Evolutionary conservation across 805 yeast genomes (phyloP).

Genomic region (Wickerhamomyces bisporus): DNA sequence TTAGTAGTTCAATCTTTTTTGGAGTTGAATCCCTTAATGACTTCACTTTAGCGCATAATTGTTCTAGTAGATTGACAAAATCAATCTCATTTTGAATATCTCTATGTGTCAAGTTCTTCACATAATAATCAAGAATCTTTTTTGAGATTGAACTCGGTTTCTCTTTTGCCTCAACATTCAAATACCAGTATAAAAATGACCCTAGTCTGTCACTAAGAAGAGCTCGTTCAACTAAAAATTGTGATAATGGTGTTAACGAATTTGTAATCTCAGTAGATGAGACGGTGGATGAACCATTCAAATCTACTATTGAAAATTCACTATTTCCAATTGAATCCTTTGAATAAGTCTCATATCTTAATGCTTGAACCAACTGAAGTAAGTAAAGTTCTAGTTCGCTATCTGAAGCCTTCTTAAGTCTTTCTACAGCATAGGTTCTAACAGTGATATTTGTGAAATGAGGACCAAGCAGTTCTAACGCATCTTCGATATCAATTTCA

Average conservation of each 20-base stretch:
- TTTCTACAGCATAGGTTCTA: constrained; percentile 81
- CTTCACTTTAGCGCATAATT: constrained; percentile 60
- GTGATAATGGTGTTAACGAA: constrained; percentile 57
- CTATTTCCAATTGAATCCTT: constrained; percentile 14
- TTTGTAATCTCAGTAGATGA: constrained; percentile 17
- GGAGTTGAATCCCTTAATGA: constrained; percentile 69
- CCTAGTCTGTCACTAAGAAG: constrained; percentile 63
- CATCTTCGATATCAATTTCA: constrained; percentile 77
- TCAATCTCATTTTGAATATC: constrained; percentile 55
- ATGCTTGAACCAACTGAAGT: constrained; percentile 86
- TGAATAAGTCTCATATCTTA: constrained; percentile 59
- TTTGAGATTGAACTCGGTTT: constrained; percentile 39
- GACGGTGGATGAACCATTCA: constrained; percentile 22
- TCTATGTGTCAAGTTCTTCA: constrained; percentile 27
- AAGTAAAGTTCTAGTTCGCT: constrained; percentile 76
- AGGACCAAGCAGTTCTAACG: constrained; percentile 79
- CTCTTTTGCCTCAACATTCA: constrained; percentile 83
- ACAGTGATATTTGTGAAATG: constrained; percentile 68
- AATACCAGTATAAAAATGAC: constrained; percentile 85
- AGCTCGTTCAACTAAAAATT: constrained; percentile 71
- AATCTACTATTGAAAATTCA: constrained; percentile 35
- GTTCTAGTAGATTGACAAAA: constrained; percentile 60
- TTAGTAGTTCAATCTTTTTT: constrained; percentile 65
- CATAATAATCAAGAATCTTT: constrained; percentile 43
- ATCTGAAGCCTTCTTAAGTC: constrained; percentile 73